These are phyloP conservation scores for Isatis lusitanica DNA, from an alignment of 441 rosid genomes.

Conservation along the genomic window DNA sequence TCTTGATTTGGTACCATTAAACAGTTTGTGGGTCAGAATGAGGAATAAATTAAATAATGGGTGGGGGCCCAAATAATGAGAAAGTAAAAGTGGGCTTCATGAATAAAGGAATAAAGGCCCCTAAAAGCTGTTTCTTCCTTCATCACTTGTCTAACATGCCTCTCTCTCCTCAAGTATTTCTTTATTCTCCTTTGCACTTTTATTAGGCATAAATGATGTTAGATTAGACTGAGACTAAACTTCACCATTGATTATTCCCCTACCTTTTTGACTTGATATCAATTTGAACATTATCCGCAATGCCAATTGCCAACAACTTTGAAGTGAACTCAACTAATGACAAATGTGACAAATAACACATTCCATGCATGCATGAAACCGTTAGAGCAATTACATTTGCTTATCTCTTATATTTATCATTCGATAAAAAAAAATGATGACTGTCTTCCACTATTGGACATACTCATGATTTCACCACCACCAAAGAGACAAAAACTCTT, in stretches of 20 bases:
- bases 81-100: constrained; percentile 40
- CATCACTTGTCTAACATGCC: constrained; percentile 36
- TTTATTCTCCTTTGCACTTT: constrained; percentile 12
- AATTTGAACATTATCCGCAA: not conserved
- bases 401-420: not conserved
- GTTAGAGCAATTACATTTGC: not conserved
- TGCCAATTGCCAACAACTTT: constrained; percentile 7
- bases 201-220: not conserved
- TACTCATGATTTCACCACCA: constrained; percentile 30
- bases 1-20: constrained; percentile 22
- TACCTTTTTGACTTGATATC: not conserved
- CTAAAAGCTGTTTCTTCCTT: constrained; percentile 33
- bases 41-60: constrained; percentile 10
- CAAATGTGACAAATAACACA: constrained; percentile 20
- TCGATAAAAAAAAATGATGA: not conserved
- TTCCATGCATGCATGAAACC: constrained; percentile 24
- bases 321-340: constrained; percentile 2
- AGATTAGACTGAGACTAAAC: constrained; percentile 6
- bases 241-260: not conserved
- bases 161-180: constrained; percentile 1
- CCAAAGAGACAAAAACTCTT: constrained; percentile 22
- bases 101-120: constrained; percentile 31
- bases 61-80: constrained; percentile 27
- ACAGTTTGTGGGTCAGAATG: constrained; percentile 25
- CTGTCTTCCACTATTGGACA: constrained; percentile 35